Evolutionary conservation across 2,329 filamentous ascomycete genomes (phyloP).

Genomic region (Fusarium globosum): DNA sequence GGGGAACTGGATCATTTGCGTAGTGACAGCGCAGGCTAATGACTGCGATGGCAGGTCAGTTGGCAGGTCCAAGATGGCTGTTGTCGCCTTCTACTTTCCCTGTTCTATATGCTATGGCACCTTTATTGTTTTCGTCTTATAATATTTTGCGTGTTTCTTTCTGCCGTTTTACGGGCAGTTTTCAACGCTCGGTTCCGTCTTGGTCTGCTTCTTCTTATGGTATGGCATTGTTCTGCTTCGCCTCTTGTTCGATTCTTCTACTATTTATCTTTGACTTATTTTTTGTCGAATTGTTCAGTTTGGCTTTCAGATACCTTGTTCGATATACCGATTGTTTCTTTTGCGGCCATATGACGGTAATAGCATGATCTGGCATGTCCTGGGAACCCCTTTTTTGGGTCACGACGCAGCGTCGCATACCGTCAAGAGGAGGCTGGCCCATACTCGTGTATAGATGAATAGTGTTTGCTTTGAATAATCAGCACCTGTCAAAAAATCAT

Average conservation of each 20-base stretch:
- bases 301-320: slow-evolving; percentile 68
- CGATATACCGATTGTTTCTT: slow-evolving; percentile 61
- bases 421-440: slow-evolving; percentile 46
- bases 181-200: slow-evolving; percentile 22
- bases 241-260: slow-evolving; percentile 42
- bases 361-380: slow-evolving; percentile 32
- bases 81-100: slow-evolving; percentile 55
- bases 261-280: slow-evolving; percentile 37
- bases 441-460: slow-evolving; percentile 52
- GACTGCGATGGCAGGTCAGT: slow-evolving; percentile 55
- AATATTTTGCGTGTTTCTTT: slow-evolving; percentile 44
- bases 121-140: slow-evolving; percentile 45
- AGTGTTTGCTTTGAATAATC: slow-evolving; percentile 49
- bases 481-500: slow-evolving; percentile 41
- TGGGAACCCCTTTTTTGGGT: slow-evolving; percentile 16
- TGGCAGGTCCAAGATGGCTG: slow-evolving; percentile 65
- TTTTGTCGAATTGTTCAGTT: slow-evolving; percentile 39
- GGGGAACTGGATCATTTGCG: slow-evolving; percentile 47
- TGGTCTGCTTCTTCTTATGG: not conserved
- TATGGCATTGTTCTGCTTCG: slow-evolving; percentile 38
- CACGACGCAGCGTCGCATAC: slow-evolving; percentile 22
- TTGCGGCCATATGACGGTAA: slow-evolving; percentile 42
- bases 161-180: slow-evolving; percentile 17
- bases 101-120: slow-evolving; percentile 54
- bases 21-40: slow-evolving; percentile 56